Percentiles rank a stretch among this genome's conserved stretches.
Conservation (phyloP, 768 basidiomycete species). For the Dioszegia hungarica region DNA sequence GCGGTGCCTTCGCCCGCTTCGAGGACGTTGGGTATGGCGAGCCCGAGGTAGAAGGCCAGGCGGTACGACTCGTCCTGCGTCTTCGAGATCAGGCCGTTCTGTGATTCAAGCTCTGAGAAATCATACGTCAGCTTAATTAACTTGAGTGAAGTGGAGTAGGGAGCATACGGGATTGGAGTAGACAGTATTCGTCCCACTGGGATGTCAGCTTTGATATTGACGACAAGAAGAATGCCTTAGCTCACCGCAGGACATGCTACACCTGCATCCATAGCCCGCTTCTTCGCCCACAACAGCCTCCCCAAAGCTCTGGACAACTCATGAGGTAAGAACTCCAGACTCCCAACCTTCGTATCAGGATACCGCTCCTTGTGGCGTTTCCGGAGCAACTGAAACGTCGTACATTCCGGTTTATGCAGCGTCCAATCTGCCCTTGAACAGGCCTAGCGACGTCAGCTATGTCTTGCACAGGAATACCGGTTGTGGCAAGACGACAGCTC, state of each 20-base stretch:
- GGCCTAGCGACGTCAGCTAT: conserved; percentile 47
- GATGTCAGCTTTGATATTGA: neutral
- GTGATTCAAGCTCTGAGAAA: conserved; percentile 48
- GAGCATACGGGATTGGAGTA: conserved; percentile 69
- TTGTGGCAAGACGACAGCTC: conserved; percentile 46
- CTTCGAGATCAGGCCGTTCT: neutral
- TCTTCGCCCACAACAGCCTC: conserved; percentile 64
- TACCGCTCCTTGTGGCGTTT: conserved; percentile 46
- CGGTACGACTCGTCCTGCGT: neutral
- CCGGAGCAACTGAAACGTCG: conserved; percentile 56
- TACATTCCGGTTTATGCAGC: conserved; percentile 73
- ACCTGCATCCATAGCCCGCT: conserved; percentile 57
- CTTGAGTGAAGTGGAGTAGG: conserved; percentile 10
- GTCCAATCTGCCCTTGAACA: conserved; percentile 74
- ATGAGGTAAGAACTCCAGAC: conserved; percentile 53
- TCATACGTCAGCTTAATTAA: neutral
- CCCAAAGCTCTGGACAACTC: conserved; percentile 77
- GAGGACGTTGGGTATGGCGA: conserved; percentile 53
- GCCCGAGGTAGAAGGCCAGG: neutral
- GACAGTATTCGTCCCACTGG: conserved; percentile 60
- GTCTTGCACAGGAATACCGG: neutral
- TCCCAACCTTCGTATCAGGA: conserved; percentile 20
- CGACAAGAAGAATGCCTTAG: conserved; percentile 9
- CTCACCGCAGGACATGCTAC: conserved; percentile 44
- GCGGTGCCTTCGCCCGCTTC: conserved; percentile 47